Evolutionary conservation across 1,139 yeast species (phyloP).

Genomic region (Geotrichum bryndzae): DNA sequence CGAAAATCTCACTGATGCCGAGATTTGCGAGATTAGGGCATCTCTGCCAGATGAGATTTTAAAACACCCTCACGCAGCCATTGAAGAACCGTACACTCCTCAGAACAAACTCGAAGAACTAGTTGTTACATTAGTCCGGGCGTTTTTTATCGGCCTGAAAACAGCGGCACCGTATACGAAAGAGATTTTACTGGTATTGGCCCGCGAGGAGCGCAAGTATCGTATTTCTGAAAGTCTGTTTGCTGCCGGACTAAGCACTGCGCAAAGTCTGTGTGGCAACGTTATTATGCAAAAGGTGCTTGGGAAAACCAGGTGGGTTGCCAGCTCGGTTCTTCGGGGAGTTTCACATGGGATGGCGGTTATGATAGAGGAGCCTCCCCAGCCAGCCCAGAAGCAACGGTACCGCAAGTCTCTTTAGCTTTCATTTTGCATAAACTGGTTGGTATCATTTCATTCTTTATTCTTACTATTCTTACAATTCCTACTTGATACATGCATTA

Average conservation of each 20-base stretch:
- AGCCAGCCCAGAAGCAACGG: background rate
- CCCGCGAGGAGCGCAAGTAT: conserved; percentile 14
- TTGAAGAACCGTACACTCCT: conserved; percentile 6
- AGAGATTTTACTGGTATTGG: conserved; percentile 3
- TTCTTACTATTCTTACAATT: background rate
- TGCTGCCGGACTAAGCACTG: conserved; percentile 3
- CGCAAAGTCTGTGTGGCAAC: conserved; percentile 4
- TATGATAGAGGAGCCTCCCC: conserved; percentile 7
- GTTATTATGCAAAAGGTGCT: conserved; percentile 1
- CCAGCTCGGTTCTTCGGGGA: conserved; percentile 12
- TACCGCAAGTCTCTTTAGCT: background rate
- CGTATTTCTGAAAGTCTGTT: conserved; percentile 8
- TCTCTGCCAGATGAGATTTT: conserved; percentile 10
- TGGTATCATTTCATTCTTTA: background rate
- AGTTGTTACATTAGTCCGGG: conserved; percentile 12
- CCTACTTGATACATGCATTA: background rate
- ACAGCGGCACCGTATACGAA: conserved; percentile 16
- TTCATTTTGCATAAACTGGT: background rate
- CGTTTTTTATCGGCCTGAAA: conserved; percentile 13
- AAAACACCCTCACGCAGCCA: background rate
- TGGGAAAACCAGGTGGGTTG: conserved; percentile 1
- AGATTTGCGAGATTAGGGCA: conserved; percentile 8
- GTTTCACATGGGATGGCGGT: conserved; percentile 14
- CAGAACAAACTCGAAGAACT: conserved; percentile 11
- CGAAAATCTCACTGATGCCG: conserved; percentile 8